A percentile compares a stretch with the other conserved stretches of the same genome.
Conservation (phyloP, 2,329 filamentous ascomycete genomes). For the Phyllosticta citriasiana region DNA sequence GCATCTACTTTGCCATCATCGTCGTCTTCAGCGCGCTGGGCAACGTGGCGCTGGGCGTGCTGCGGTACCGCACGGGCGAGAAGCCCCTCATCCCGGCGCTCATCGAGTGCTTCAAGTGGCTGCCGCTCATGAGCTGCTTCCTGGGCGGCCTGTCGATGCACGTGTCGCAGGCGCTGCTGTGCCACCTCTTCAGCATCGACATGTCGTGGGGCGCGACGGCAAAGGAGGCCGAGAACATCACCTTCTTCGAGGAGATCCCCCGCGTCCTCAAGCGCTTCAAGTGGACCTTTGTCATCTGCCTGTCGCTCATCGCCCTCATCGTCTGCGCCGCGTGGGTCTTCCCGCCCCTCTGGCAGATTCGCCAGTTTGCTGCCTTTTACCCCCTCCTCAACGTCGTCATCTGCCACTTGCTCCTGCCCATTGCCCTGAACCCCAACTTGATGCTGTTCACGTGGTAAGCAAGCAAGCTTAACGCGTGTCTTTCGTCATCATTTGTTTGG, state of each 20-base stretch:
- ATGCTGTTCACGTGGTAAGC: slow-evolving; percentile 53
- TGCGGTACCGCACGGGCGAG: slow-evolving; percentile 63
- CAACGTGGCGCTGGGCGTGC: slow-evolving; percentile 60
- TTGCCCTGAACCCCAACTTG: slow-evolving; percentile 52
- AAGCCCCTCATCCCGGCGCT: slow-evolving; percentile 46
- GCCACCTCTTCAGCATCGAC: slow-evolving; percentile 31
- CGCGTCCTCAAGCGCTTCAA: slow-evolving; percentile 48
- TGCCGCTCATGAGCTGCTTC: slow-evolving; percentile 34
- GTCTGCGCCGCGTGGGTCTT: slow-evolving; percentile 38
- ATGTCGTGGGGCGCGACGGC: slow-evolving; percentile 46
- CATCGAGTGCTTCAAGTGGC: slow-evolving; percentile 56
- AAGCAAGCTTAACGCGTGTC: not conserved
- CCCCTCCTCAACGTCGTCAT: slow-evolving; percentile 44
- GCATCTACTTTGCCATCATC: slow-evolving; percentile 72
- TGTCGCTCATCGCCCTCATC: slow-evolving; percentile 37
- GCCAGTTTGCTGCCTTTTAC: slow-evolving; percentile 48
- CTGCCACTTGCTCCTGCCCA: slow-evolving; percentile 48
- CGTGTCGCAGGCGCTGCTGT: slow-evolving; percentile 30
- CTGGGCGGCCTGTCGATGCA: slow-evolving; percentile 32
- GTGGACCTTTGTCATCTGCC: slow-evolving; percentile 43
- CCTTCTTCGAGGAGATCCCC: slow-evolving; percentile 48
- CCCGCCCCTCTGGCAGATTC: slow-evolving; percentile 47
- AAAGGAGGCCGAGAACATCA: slow-evolving; percentile 48
- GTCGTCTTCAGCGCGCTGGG: slow-evolving; percentile 68
- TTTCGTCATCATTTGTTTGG: not conserved